These are phyloP conservation scores for Carnegiea gigantea DNA, from an alignment of 179 eudicot species.

Conservation along the genomic window DNA sequence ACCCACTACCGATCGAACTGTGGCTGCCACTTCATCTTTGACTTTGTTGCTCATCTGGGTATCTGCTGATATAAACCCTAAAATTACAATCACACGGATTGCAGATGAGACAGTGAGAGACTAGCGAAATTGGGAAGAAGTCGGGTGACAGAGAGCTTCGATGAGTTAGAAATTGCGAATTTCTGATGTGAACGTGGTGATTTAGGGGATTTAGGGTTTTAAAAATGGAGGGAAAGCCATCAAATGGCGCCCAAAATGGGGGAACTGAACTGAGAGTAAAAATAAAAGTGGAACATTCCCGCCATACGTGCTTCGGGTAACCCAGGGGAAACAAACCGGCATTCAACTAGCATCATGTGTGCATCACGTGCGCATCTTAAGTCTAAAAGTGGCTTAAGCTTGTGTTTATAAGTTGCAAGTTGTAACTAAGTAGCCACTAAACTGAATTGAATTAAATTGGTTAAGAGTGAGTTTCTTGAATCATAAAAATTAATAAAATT, in stretches of 20 bases:
- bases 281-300: background rate
- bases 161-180: background rate
- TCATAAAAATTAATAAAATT: too few species aligned
- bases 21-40: slow-evolving; percentile 53
- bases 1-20: slow-evolving; percentile 73
- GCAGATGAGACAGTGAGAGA: background rate
- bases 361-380: too few species aligned
- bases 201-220: slow-evolving; percentile 18
- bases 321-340: too few species aligned
- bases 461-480: too few species aligned
- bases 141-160: background rate
- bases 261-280: background rate
- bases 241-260: slow-evolving; percentile 10
- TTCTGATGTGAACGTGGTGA: background rate
- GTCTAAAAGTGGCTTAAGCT: too few species aligned
- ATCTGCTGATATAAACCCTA: slow-evolving; percentile 27
- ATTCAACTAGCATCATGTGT: too few species aligned
- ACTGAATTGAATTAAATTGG: too few species aligned
- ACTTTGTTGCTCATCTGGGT: slow-evolving; percentile 59
- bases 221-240: slow-evolving; percentile 2
- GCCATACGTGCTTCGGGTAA: background rate
- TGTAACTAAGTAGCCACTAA: too few species aligned
- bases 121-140: background rate
- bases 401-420: too few species aligned
- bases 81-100: background rate